phyloP scores from a whole-genome alignment of 176 grass and related monocot genomes.

The Ananas comosus region DNA sequence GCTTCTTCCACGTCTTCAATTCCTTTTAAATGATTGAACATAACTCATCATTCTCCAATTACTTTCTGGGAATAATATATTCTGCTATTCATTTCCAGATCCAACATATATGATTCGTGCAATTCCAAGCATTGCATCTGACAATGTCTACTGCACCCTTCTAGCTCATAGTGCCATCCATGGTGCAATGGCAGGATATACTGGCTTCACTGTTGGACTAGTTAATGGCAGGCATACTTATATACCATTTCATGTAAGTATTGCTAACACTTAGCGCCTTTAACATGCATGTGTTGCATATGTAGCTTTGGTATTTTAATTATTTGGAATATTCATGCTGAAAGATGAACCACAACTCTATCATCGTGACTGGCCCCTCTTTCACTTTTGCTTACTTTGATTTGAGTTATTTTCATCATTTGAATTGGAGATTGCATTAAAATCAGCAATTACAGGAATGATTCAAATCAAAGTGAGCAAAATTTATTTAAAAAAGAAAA shows the following conservation, averaged over 20 bases:
- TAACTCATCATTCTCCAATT: not conserved
- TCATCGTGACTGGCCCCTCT: too few relatives aligned
- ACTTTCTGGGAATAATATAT: not conserved
- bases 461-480: too few relatives aligned
- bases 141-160: conserved; percentile 91
- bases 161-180: conserved; percentile 90
- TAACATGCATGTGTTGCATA: not conserved
- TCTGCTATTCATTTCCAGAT: conserved; percentile 48
- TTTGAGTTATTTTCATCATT: too few relatives aligned
- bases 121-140: conserved; percentile 92
- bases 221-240: conserved; percentile 89
- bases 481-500: too few relatives aligned
- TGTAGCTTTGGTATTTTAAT: not conserved
- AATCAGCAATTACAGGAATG: too few relatives aligned
- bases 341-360: too few relatives aligned
- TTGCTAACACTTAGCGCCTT: not conserved
- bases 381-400: too few relatives aligned
- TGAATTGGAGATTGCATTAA: too few relatives aligned
- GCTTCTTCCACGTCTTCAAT: conserved; percentile 1
- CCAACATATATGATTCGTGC: conserved; percentile 98
- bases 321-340: too few relatives aligned
- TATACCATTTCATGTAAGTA: conserved; percentile 91
- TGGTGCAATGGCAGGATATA: conserved; percentile 98
- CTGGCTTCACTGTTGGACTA: conserved; percentile 78
- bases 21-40: conserved; percentile 4